phyloP scores from a whole-genome alignment of 805 yeast genomes.

The Saccharomycopsis sp. region DNA sequence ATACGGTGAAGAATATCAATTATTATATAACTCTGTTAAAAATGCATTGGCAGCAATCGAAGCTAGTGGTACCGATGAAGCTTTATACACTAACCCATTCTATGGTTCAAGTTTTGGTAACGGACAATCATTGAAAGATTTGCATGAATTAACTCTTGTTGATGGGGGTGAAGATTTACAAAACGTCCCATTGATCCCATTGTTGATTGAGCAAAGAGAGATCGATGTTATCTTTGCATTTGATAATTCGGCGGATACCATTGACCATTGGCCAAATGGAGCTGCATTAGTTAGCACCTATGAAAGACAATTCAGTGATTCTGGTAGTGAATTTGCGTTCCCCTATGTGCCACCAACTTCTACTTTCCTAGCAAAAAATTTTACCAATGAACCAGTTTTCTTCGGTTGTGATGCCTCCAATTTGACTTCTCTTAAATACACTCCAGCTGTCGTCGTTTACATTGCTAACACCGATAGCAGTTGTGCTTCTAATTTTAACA shows the following conservation, averaged over 20 bases:
- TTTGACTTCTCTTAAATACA: conserved; percentile 19
- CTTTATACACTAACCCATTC: conserved; percentile 64
- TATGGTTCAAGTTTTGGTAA: conserved; percentile 35
- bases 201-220: conserved; percentile 50
- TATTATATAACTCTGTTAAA: conserved; percentile 37
- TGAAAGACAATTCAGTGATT: conserved; percentile 46
- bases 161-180: conserved; percentile 72
- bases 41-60: conserved; percentile 41
- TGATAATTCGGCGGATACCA: conserved; percentile 62
- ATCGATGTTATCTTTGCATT: conserved; percentile 61
- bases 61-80: conserved; percentile 54
- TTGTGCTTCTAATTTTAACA: conserved; percentile 63
- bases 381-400: conserved; percentile 66
- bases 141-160: conserved; percentile 44
- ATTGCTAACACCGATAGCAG: conserved; percentile 67
- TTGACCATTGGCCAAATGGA: conserved; percentile 59
- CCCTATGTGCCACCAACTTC: conserved; percentile 73
- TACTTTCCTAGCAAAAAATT: conserved; percentile 51
- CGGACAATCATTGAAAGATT: conserved; percentile 32
- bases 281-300: conserved; percentile 49
- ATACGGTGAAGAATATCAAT: neutral
- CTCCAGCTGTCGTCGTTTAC: conserved; percentile 74
- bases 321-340: conserved; percentile 51
- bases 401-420: conserved; percentile 66
- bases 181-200: conserved; percentile 57